Evolutionary conservation across 208 protist species (phyloP).

Genomic region (Leishmania arabica): DNA sequence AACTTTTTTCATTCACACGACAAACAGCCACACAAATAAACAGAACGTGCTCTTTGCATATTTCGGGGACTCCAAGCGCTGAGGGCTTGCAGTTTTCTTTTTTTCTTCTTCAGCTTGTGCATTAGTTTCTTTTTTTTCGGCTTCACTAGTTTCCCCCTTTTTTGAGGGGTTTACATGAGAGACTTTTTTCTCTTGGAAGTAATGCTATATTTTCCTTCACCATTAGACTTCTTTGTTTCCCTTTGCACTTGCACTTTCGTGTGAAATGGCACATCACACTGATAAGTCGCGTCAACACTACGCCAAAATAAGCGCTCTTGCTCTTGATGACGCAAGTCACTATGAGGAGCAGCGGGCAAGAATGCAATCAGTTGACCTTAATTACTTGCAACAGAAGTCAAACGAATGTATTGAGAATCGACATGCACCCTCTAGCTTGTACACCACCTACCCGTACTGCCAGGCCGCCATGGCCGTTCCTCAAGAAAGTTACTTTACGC

Average conservation of each 20-base stretch:
- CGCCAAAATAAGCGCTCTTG: neutral
- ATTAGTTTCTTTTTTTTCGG: neutral
- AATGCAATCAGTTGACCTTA: slow-evolving; percentile 12
- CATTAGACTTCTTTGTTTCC: neutral
- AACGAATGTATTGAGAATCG: slow-evolving; percentile 14
- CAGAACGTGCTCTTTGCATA: neutral
- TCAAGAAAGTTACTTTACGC: neutral
- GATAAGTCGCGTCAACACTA: neutral
- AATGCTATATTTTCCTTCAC: neutral
- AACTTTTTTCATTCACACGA: neutral
- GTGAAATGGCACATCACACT: slow-evolving; percentile 13
- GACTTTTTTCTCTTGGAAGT: neutral
- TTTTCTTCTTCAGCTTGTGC: neutral
- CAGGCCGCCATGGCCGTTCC: neutral
- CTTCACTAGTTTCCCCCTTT: neutral
- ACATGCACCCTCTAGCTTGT: slow-evolving; percentile 1
- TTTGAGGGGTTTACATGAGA: neutral
- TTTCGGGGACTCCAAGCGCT: neutral
- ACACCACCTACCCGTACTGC: neutral
- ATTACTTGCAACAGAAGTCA: slow-evolving; percentile 15
- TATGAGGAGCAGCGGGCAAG: slow-evolving; percentile 18
- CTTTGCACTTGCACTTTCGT: neutral
- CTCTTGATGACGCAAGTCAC: neutral
- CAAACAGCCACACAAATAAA: neutral
- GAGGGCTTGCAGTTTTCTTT: neutral